Base-by-base conservation (phyloP, 805 yeast genomes). In the Wickerhamomyces strasburgensis region DNA sequence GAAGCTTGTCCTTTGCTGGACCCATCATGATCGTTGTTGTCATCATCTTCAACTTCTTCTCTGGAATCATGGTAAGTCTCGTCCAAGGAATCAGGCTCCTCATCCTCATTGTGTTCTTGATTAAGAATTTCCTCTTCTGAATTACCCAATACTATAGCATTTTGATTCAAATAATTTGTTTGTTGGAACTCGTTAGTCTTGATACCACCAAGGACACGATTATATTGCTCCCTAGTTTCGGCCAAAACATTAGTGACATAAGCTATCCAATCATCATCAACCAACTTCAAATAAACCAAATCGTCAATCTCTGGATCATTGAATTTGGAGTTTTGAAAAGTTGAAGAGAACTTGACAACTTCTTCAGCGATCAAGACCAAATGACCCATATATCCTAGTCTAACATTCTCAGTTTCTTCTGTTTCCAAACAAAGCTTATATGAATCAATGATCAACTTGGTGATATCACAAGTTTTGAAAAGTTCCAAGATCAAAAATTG, bases 341-440 rank as follows among this genome's bases (percentile, higher is more conserved):
- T 68, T 5, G 67, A 63, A 5, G 68, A 58, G 56, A 93, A 93
- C 60, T 93, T 93, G 31, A 89, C 96, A 33, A 93, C 93, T 58
- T 93, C 98, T 58, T 93, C 98, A 31, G 96, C 89, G 35, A 93
- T 86, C 28, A 93, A 67, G 4, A 95, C 87, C 43, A 93, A 62
- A 58, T 93, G 98, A 18, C 98, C 98, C 89, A 90, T 89, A 57
- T 90, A 93, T 0, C 98, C 98, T 16, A 93, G 75, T 38, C 97
- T 68, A 11, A 86, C 73, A 13, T 77, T 77, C 4, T 72, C 70
- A 34, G 61, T 66, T 44, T 70, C 72, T 55, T 87, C 88, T 44
- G 78, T 71, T 39, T 72, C 75, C 24, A 67, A 64, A 47, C 84
- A 80, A 32, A 67, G 67, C 33, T 64, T 62, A 47, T 83, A 83